Percentiles rank a stretch among this genome's conserved stretches.
phyloP scores from a whole-genome alignment of 2,329 filamentous ascomycete species.

The Zalaria sp. region DNA sequence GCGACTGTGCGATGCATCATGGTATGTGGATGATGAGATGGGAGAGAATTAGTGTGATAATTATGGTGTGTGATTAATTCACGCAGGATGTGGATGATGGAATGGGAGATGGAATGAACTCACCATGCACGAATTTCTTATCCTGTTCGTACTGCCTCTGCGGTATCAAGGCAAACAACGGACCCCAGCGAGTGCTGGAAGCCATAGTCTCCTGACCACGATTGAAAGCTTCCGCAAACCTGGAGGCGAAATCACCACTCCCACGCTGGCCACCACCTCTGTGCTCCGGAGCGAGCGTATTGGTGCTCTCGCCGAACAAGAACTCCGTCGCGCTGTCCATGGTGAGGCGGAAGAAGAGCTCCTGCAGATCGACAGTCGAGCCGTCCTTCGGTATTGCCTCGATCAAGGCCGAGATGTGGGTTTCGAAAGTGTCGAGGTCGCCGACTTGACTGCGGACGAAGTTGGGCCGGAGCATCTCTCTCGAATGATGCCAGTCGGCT shows the following conservation, averaged over 20 bases:
- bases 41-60: neutral
- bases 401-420: slow-evolving; percentile 44
- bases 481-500: slow-evolving; percentile 18
- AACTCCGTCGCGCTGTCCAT: slow-evolving; percentile 54
- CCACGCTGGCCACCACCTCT: no score
- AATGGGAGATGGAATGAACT: no score
- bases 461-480: slow-evolving; percentile 38
- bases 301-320: slow-evolving; percentile 39
- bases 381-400: slow-evolving; percentile 42
- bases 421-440: slow-evolving; percentile 44
- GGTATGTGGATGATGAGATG: no score
- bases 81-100: no score
- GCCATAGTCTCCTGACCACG: slow-evolving; percentile 15
- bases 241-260: neutral
- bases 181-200: neutral
- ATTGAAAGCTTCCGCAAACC: slow-evolving; percentile 20
- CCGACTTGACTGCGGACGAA: slow-evolving; percentile 39
- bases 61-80: no score
- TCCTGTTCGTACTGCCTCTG: neutral
- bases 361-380: slow-evolving; percentile 43
- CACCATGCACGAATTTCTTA: slow-evolving; percentile 3
- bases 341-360: slow-evolving; percentile 49
- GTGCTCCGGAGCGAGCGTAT: slow-evolving; percentile 2
- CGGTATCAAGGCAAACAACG: neutral
- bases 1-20: neutral